Evolutionary conservation across 2,329 filamentous ascomycete species (phyloP).

Genomic region (Gaeumannomyces tritici): DNA sequence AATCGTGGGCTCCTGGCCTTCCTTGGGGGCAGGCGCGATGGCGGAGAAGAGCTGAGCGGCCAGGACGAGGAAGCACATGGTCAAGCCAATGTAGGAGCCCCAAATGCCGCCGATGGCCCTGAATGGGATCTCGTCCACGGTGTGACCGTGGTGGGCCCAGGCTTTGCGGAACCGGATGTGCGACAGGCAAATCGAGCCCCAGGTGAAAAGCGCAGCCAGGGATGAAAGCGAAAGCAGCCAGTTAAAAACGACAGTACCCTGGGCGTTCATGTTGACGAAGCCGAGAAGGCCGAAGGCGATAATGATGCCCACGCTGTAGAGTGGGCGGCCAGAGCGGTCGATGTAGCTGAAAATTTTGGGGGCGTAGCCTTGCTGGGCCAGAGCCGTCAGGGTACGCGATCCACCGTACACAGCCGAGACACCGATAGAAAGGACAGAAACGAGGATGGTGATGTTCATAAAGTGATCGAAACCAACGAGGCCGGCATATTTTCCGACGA

Average conservation of each 20-base stretch:
- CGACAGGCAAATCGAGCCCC: conserved; percentile 58
- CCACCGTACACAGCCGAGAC: conserved; percentile 51
- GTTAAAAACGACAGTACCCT: conserved; percentile 43
- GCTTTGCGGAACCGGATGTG: conserved; percentile 61
- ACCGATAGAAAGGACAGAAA: conserved; percentile 49
- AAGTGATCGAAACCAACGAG: conserved; percentile 42
- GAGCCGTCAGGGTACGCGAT: conserved; percentile 47
- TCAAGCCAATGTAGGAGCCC: conserved; percentile 56
- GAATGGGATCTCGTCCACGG: conserved; percentile 59
- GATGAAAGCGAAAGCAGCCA: conserved; percentile 60
- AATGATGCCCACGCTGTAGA: conserved; percentile 36
- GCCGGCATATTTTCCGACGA: conserved; percentile 44
- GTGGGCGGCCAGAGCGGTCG: conserved; percentile 46
- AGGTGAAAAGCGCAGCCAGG: conserved; percentile 56
- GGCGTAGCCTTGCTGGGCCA: conserved; percentile 50
- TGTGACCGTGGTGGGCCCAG: conserved; percentile 53
- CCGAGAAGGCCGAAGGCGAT: conserved; percentile 41
- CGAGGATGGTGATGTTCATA: conserved; percentile 50
- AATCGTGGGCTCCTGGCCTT: conserved; percentile 15
- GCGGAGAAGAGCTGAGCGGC: conserved; percentile 42
- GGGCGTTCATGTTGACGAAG: conserved; percentile 33
- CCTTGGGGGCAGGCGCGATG: conserved; percentile 18
- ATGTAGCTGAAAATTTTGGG: conserved; percentile 47
- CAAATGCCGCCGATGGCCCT: conserved; percentile 48
- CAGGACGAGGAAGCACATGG: conserved; percentile 45